Evolutionary conservation across 805 yeast genomes (phyloP).

Genomic region (Myxozyma kluyveri): DNA sequence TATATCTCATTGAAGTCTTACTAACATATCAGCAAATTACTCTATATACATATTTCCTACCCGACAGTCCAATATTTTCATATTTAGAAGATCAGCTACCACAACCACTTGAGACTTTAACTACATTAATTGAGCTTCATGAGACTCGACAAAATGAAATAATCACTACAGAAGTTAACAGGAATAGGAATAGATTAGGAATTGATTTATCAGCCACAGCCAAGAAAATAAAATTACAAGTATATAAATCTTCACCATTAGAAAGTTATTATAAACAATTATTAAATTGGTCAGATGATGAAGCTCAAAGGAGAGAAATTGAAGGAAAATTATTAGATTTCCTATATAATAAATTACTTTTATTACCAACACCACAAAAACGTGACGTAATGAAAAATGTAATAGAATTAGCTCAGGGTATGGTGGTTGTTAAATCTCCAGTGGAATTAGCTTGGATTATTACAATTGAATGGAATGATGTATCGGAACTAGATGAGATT

Average conservation of each 20-base stretch:
- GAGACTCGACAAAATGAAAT: conserved; percentile 40
- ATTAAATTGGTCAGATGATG: conserved; percentile 62
- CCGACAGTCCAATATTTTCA: conserved; percentile 34
- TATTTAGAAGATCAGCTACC: conserved; percentile 36
- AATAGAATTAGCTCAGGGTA: conserved; percentile 59
- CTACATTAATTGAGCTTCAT: conserved; percentile 32
- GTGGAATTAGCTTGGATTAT: conserved; percentile 68
- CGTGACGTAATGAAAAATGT: conserved; percentile 44
- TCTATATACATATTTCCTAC: conserved; percentile 33
- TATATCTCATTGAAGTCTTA: background rate
- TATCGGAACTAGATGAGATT: conserved; percentile 47
- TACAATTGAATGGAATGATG: conserved; percentile 73
- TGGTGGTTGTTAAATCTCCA: conserved; percentile 62
- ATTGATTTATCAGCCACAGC: conserved; percentile 28
- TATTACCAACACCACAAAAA: conserved; percentile 50
- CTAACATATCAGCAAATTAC: conserved; percentile 10
- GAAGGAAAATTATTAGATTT: conserved; percentile 64
- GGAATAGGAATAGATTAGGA: conserved; percentile 31
- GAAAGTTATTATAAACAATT: conserved; percentile 54
- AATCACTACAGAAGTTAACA: conserved; percentile 31
- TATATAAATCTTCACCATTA: conserved; percentile 50
- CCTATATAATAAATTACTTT: conserved; percentile 52
- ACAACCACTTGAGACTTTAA: conserved; percentile 32
- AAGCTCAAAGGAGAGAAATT: conserved; percentile 51
- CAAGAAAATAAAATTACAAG: conserved; percentile 46